Base-by-base conservation (phyloP, 495 filamentous ascomycete species). In the Saxispiralis lemnorum region DNA sequence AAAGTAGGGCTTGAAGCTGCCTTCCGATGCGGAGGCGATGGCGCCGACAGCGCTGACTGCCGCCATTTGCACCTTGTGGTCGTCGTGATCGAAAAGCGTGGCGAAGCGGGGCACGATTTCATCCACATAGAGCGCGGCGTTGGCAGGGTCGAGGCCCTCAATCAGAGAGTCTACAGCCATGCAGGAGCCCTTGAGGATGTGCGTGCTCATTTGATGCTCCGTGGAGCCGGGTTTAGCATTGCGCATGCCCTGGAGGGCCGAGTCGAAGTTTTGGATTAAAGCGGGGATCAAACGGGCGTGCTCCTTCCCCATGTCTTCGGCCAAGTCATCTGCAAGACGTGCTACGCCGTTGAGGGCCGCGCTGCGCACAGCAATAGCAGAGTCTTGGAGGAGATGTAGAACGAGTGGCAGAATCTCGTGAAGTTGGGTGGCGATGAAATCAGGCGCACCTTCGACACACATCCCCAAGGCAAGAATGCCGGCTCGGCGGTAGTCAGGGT, bases 401-500 rank as follows among this genome's bases (percentile, higher is more conserved):
- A 95, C 76, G 44, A 81, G 69, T 31, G 89, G 92, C 62, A 95
- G 78, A 56, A 93, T 79, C 48, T 78, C 73, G 55, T 76, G 69
- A 55, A 93, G 71, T 66, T 95, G 86, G 7, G 84, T 89, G 47
- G 78, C 80, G 53, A 95, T 79, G 63, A 95, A 95, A 54, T 95
- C 89, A 7, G 89, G 89, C 31, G 89, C 92, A 49, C 89, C 89
- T 63, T 97, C 89, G 41, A 93, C 89, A 53, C 82, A 86, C 67
- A 84, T 92, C 43, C 88, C 89, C 4, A 97, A 68, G 7, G 89
- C 79, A 49, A 96, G 70, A 55, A 95, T 83, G 60, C 84, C 86
- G 33, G 87, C 89, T 59, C 85, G 81, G 38, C 87, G 77, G 60
- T 76, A 80, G 46, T 81, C 78, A 17, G 87, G 71, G 51, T 92